These are phyloP conservation scores for Exophiala sideris DNA, from an alignment of 2,329 filamentous ascomycete species.

Conservation along the genomic window DNA sequence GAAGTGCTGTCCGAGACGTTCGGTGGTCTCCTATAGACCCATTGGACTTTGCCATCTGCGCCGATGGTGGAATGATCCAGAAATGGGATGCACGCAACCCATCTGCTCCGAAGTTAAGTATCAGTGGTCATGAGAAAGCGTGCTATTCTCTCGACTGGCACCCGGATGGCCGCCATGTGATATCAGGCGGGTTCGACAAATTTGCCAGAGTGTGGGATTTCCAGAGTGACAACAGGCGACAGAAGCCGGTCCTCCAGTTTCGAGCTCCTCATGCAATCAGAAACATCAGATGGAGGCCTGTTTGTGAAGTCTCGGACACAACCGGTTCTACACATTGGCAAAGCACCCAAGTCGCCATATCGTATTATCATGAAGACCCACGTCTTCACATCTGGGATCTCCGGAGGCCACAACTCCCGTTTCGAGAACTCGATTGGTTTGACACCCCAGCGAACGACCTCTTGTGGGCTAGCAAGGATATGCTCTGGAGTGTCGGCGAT, in stretches of 20 bases:
- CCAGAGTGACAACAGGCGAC: conserved; percentile 53
- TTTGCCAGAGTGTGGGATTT: conserved; percentile 65
- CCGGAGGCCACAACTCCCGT: conserved; percentile 59
- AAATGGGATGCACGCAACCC: conserved; percentile 61
- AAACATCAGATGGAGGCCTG: conserved; percentile 61
- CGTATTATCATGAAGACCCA: conserved; percentile 60
- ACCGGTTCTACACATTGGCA: conserved; percentile 54
- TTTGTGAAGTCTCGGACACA: conserved; percentile 53
- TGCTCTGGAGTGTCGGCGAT: conserved; percentile 62
- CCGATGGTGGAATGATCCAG: conserved; percentile 62
- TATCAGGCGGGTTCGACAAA: conserved; percentile 61
- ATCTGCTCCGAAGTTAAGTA: conserved; percentile 56
- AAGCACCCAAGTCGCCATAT: conserved; percentile 60
- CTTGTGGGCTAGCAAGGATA: conserved; percentile 62
- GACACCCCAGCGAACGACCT: conserved; percentile 56
- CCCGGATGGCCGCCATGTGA: conserved; percentile 62
- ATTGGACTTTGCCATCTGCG: conserved; percentile 62
- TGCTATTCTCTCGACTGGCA: conserved; percentile 66
- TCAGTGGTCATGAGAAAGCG: conserved; percentile 58
- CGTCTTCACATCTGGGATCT: conserved; percentile 64
- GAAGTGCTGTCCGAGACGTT: conserved; percentile 60
- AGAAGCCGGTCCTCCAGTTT: conserved; percentile 58
- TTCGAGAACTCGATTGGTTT: conserved; percentile 58
- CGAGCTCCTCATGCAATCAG: conserved; percentile 60
- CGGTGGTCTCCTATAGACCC: conserved; percentile 58